Conservation (phyloP, 352 stramenopile species). For the Globisporangium paroecandrum region DNA sequence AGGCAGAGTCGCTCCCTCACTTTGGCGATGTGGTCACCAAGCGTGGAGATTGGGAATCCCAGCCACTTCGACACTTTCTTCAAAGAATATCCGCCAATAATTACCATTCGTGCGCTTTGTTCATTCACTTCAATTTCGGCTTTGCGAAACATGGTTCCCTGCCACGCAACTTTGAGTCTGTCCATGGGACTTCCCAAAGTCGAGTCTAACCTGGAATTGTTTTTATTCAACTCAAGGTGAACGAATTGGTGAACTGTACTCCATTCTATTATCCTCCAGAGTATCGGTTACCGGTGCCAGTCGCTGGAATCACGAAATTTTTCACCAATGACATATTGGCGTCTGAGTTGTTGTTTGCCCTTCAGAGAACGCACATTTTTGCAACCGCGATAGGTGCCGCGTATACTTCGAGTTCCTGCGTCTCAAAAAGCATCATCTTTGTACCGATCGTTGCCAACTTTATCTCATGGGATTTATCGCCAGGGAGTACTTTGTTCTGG, state of each 20-base stretch:
- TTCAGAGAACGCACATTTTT: not conserved
- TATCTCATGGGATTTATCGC: not conserved
- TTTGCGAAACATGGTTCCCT: too few relatives aligned
- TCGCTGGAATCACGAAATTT: not conserved
- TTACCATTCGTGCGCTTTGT: too few relatives aligned
- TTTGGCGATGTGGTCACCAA: too few relatives aligned
- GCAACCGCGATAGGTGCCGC: not conserved
- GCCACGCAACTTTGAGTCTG: not conserved
- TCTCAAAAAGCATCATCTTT: not conserved
- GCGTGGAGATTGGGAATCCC: too few relatives aligned
- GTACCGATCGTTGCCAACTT: not conserved
- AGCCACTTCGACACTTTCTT: too few relatives aligned
- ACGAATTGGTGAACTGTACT: too few relatives aligned
- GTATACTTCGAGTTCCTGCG: not conserved
- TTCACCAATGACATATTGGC: too few relatives aligned
- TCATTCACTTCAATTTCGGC: too few relatives aligned
- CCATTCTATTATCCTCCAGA: not conserved
- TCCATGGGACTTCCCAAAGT: not conserved
- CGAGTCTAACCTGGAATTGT: too few relatives aligned
- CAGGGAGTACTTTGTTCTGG: not conserved
- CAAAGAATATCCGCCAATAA: too few relatives aligned
- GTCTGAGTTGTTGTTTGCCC: not conserved
- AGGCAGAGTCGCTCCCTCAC: too few relatives aligned
- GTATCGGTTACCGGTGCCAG: not conserved
- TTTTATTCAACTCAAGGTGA: too few relatives aligned